Conservation (phyloP, 768 basidiomycete genomes). For the Kwoniella bestiolae region DNA sequence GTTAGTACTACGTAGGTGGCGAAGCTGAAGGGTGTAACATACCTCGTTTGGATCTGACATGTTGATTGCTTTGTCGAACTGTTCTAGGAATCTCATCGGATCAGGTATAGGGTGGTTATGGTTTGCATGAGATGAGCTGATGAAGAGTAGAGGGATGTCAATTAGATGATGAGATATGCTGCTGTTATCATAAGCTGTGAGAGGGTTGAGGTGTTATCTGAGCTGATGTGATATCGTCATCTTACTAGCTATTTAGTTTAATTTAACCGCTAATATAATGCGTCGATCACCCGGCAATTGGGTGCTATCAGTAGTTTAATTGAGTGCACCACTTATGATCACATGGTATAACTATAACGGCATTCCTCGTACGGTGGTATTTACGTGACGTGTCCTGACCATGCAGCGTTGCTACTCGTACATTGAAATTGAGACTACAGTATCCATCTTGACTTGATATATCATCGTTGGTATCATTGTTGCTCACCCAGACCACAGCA, state of each 20-base stretch:
- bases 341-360: neutral
- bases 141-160: too few species aligned
- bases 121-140: too few species aligned
- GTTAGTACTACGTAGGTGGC: neutral
- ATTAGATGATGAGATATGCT: too few species aligned
- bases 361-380: neutral
- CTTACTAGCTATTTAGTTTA: neutral
- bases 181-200: too few species aligned
- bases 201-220: too few species aligned
- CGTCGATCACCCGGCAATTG: too few species aligned
- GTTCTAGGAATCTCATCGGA: conserved; percentile 14
- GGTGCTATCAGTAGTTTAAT: neutral
- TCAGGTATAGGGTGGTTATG: too few species aligned
- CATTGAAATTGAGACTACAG: neutral
- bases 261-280: neutral
- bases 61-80: conserved; percentile 3
- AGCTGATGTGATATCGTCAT: neutral
- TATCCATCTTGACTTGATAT: neutral
- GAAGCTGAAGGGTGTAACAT: neutral
- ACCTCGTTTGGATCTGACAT: conserved; percentile 16
- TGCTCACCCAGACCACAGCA: neutral
- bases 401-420: too few species aligned
- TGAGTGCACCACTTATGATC: neutral
- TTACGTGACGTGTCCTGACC: conserved; percentile 19
- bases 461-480: neutral